A percentile compares a stretch with the other conserved stretches of the same genome.
Evolutionary conservation across 345 rosid genomes (phyloP).

Genomic region (Citrus cavaleriei): DNA sequence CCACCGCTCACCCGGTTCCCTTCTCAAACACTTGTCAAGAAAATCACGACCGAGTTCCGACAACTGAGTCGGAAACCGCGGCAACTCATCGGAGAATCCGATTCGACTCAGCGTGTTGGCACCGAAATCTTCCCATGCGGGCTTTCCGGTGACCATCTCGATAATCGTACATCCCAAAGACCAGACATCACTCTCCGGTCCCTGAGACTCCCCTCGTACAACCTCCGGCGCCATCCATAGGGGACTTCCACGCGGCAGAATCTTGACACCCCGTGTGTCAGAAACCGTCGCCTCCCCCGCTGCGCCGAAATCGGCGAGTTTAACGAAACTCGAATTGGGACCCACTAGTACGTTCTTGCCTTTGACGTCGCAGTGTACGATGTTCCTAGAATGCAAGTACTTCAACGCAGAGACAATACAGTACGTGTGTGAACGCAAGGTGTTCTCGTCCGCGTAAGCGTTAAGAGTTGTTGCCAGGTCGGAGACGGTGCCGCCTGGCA

Average conservation of each 20-base stretch:
- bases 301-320: constrained; percentile 82
- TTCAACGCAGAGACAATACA: constrained; percentile 59
- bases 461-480: constrained; percentile 22
- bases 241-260: constrained; percentile 73
- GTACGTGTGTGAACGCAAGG: constrained; percentile 38
- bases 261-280: neutral
- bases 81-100: constrained; percentile 51
- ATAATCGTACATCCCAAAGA: constrained; percentile 69
- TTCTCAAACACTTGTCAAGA: constrained; percentile 50
- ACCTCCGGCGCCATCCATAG: constrained; percentile 98
- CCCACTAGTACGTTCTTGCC: constrained; percentile 56
- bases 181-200: constrained; percentile 85
- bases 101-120: constrained; percentile 48
- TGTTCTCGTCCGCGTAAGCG: constrained; percentile 27
- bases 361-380: constrained; percentile 81
- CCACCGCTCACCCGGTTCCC: constrained; percentile 57
- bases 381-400: constrained; percentile 51
- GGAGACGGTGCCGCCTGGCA: constrained; percentile 57
- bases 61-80: constrained; percentile 39
- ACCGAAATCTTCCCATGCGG: constrained; percentile 70
- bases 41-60: constrained; percentile 62
- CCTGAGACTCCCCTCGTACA: constrained; percentile 57
- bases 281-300: constrained; percentile 22
- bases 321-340: constrained; percentile 21
- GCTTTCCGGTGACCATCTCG: constrained; percentile 73